A percentile compares a stretch with the other conserved stretches of the same genome.
Evolutionary conservation across 73 alveolate species (phyloP).

Genomic region (Diophrys sp.): DNA sequence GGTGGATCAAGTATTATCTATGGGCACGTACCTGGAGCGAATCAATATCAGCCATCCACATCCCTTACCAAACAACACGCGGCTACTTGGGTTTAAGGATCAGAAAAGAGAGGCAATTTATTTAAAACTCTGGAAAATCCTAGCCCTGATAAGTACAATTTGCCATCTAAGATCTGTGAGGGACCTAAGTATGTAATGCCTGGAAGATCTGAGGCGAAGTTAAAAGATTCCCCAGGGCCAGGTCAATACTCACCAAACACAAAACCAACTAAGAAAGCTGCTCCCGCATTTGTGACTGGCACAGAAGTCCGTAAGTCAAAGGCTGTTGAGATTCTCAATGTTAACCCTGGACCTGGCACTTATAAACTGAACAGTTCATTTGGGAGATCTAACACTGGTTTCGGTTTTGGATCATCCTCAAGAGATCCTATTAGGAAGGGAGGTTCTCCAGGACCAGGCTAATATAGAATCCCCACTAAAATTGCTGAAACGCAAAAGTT

Average conservation of each 20-base stretch:
- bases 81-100: neutral
- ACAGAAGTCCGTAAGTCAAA: neutral
- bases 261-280: neutral
- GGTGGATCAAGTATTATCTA: neutral
- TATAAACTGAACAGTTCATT: neutral
- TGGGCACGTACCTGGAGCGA: slow-evolving; percentile 19
- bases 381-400: neutral
- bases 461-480: slow-evolving; percentile 25
- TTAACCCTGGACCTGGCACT: slow-evolving; percentile 10
- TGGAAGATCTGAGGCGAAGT: neutral
- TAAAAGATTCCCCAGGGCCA: slow-evolving; percentile 6
- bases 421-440: slow-evolving; percentile 6
- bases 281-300: slow-evolving; percentile 7
- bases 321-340: neutral
- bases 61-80: neutral
- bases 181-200: neutral
- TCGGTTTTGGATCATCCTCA: slow-evolving; percentile 9
- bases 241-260: slow-evolving; percentile 4
- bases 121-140: neutral
- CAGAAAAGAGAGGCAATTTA: neutral
- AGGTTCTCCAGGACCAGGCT: slow-evolving; percentile 36
- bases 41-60: slow-evolving; percentile 9
- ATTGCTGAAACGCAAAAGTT: neutral
- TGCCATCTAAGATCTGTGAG: neutral
- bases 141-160: neutral